Evolutionary conservation across 2,329 filamentous ascomycete species (phyloP).

Genomic region (Nothophoma quercina): DNA sequence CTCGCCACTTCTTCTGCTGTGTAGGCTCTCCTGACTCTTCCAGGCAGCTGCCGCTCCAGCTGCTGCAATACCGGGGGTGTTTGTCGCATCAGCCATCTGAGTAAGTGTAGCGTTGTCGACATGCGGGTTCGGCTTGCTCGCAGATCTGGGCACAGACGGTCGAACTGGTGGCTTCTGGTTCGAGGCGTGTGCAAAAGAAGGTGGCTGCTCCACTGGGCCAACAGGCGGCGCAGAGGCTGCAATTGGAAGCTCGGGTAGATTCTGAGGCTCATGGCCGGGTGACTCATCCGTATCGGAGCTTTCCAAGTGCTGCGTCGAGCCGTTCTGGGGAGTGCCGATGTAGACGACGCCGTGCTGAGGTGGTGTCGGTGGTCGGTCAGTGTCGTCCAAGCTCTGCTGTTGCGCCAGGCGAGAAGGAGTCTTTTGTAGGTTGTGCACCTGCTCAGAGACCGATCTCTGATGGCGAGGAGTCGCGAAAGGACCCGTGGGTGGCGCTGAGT

Average conservation of each 20-base stretch:
- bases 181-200: conserved; percentile 78
- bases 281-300: conserved; percentile 42
- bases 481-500: conserved; percentile 51
- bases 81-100: conserved; percentile 77
- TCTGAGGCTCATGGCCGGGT: conserved; percentile 34
- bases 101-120: conserved; percentile 83
- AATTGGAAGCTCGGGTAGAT: conserved; percentile 45
- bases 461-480: conserved; percentile 47
- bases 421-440: conserved; percentile 51
- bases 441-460: conserved; percentile 59
- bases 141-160: conserved; percentile 73
- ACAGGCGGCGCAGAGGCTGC: conserved; percentile 60
- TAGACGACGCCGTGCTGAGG: conserved; percentile 47
- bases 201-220: conserved; percentile 79
- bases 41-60: conserved; percentile 53
- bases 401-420: conserved; percentile 52
- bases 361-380: conserved; percentile 50
- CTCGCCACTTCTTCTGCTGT: conserved; percentile 44
- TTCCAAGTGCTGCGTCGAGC: conserved; percentile 33
- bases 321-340: conserved; percentile 26
- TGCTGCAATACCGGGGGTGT: conserved; percentile 53
- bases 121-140: conserved; percentile 81
- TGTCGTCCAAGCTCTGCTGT: conserved; percentile 40
- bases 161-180: conserved; percentile 72
- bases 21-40: conserved; percentile 42